These are phyloP conservation scores for Punctularia strigosozonata DNA, from an alignment of 768 basidiomycete genomes.

Conservation along the genomic window DNA sequence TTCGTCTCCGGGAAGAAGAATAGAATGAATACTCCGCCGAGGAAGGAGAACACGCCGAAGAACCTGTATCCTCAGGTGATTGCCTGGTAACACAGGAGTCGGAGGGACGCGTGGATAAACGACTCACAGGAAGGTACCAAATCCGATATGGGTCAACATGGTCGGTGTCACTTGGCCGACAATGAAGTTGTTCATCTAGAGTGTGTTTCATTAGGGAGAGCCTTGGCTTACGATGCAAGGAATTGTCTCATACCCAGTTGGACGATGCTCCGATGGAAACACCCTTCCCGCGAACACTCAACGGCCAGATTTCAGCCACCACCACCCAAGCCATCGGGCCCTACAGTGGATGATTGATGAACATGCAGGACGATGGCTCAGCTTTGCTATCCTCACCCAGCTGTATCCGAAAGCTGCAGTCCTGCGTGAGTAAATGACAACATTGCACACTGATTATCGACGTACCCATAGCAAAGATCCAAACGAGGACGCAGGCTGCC, in stretches of 20 bases:
- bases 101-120: constrained; percentile 14
- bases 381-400: too few species aligned
- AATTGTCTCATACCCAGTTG: constrained; percentile 44
- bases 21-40: constrained; percentile 56
- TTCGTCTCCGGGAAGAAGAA: constrained; percentile 69
- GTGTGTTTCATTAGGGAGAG: constrained; percentile 2
- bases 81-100: too few species aligned
- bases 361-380: too few species aligned
- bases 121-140: constrained; percentile 65
- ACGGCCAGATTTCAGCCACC: constrained; percentile 63
- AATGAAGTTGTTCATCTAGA: constrained; percentile 70
- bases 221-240: background rate
- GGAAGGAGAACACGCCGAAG: constrained; percentile 37
- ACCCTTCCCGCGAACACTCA: constrained; percentile 66
- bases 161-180: constrained; percentile 61
- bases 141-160: constrained; percentile 53
- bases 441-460: constrained; percentile 1
- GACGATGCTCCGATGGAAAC: constrained; percentile 64
- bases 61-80: too few species aligned
- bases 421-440: background rate
- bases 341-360: too few species aligned
- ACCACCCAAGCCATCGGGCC: constrained; percentile 69
- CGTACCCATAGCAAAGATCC: constrained; percentile 61
- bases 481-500: constrained; percentile 58
- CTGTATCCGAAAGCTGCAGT: constrained; percentile 53